phyloP scores from a whole-genome alignment of 352 stramenopile species.

The Pythium volutum region DNA sequence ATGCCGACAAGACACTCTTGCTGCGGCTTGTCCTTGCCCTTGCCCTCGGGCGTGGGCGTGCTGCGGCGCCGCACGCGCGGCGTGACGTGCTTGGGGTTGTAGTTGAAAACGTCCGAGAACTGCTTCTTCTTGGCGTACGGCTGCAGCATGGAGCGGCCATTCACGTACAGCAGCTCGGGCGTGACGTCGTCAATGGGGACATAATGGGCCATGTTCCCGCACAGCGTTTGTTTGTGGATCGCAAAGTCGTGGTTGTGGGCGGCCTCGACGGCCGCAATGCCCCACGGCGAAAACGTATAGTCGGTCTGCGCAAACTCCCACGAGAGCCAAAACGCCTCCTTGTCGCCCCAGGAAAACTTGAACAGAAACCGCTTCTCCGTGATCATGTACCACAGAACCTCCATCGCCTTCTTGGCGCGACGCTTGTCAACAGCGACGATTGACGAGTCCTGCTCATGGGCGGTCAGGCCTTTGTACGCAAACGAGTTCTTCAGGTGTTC shows the following conservation, averaged over 20 bases:
- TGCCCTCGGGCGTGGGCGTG: slow-evolving; percentile 8
- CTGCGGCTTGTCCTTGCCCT: slow-evolving; percentile 17
- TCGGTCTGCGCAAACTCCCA: slow-evolving; percentile 48
- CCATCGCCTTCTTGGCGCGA: slow-evolving; percentile 35
- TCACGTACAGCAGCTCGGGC: slow-evolving; percentile 52
- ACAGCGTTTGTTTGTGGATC: slow-evolving; percentile 50
- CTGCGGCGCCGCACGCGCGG: slow-evolving; percentile 30
- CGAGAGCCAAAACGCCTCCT: slow-evolving; percentile 66
- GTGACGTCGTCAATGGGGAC: slow-evolving; percentile 24
- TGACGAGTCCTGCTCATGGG: slow-evolving; percentile 65
- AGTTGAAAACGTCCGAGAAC: slow-evolving; percentile 50
- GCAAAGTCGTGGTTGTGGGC: slow-evolving; percentile 49
- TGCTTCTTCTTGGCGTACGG: slow-evolving; percentile 32
- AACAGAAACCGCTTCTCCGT: slow-evolving; percentile 46
- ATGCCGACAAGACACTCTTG: slow-evolving; percentile 16
- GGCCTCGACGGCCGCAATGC: slow-evolving; percentile 43
- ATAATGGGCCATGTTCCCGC: slow-evolving; percentile 62
- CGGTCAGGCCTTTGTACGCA: slow-evolving; percentile 40
- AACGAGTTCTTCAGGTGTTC: slow-evolving; percentile 41
- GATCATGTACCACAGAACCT: slow-evolving; percentile 33
- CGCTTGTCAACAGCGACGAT: slow-evolving; percentile 55
- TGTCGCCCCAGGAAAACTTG: slow-evolving; percentile 47
- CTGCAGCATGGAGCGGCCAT: slow-evolving; percentile 50
- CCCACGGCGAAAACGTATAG: slow-evolving; percentile 71
- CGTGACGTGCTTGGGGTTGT: slow-evolving; percentile 52